phyloP scores from a whole-genome alignment of 768 basidiomycete species.

The Pleurotus pulmonarius region DNA sequence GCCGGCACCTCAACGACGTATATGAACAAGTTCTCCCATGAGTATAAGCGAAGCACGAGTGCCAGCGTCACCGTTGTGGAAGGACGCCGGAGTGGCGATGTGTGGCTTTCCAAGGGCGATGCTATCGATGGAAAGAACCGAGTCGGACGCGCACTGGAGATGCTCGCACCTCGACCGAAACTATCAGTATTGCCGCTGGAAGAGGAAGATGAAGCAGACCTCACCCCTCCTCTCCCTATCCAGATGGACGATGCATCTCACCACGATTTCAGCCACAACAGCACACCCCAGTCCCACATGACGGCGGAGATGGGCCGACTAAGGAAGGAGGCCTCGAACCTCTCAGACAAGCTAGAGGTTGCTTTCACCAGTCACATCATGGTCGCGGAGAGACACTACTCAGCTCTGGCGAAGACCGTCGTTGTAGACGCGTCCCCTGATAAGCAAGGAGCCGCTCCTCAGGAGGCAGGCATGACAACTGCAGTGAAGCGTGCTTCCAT shows the following conservation, averaged over 20 bases:
- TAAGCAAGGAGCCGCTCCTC: slow-evolving; percentile 26
- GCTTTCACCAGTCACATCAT: slow-evolving; percentile 57
- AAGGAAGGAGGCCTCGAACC: slow-evolving; percentile 44
- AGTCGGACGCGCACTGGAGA: slow-evolving; percentile 56
- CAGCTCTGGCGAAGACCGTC: slow-evolving; percentile 63
- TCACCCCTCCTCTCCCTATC: slow-evolving; percentile 60
- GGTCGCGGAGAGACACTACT: slow-evolving; percentile 73
- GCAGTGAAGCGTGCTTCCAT: slow-evolving; percentile 20
- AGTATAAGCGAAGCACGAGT: slow-evolving; percentile 63
- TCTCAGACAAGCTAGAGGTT: slow-evolving; percentile 51
- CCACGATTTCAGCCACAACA: slow-evolving; percentile 36
- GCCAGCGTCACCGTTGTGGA: slow-evolving; percentile 66
- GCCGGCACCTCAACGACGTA: slow-evolving; percentile 31
- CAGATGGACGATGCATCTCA: slow-evolving; percentile 47
- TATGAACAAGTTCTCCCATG: slow-evolving; percentile 40
- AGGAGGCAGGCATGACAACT: slow-evolving; percentile 30
- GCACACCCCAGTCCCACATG: slow-evolving; percentile 52
- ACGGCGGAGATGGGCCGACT: slow-evolving; percentile 55
- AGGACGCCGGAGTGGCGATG: slow-evolving; percentile 67
- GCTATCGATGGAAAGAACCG: slow-evolving; percentile 65
- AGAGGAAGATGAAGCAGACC: slow-evolving; percentile 36
- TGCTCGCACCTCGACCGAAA: slow-evolving; percentile 61
- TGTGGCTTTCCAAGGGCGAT: slow-evolving; percentile 73
- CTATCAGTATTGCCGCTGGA: slow-evolving; percentile 63
- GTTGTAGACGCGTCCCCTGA: slow-evolving; percentile 47